Evolutionary conservation across 2,329 filamentous ascomycete genomes (phyloP).

Genomic region (Pseudogymnoascus sp.): DNA sequence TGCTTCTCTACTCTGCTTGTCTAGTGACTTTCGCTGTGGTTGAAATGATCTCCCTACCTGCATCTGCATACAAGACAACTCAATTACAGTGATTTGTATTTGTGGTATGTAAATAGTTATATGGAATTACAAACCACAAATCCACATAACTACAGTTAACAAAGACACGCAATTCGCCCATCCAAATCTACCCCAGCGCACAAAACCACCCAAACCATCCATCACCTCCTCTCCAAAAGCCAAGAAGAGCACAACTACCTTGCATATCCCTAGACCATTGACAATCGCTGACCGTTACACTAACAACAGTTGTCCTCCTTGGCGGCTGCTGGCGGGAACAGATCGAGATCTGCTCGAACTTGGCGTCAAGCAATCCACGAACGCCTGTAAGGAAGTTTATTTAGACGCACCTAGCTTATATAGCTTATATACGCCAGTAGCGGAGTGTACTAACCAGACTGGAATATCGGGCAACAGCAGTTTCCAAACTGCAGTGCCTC

Average conservation of each 20-base stretch:
- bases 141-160: background rate
- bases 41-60: no score
- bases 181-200: background rate
- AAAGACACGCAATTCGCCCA: background rate
- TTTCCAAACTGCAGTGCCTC: background rate
- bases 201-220: background rate
- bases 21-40: no score
- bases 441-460: background rate
- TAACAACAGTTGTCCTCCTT: background rate
- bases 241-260: background rate
- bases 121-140: no score
- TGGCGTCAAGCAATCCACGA: background rate
- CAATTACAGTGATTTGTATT: background rate
- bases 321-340: background rate
- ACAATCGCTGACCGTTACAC: background rate
- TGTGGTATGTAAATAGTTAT: background rate
- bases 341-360: background rate
- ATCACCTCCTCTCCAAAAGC: background rate
- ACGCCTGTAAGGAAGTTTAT: background rate
- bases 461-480: background rate
- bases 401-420: background rate
- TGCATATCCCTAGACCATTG: background rate
- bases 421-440: background rate
- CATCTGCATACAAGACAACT: no score
- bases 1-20: no score